A percentile compares a stretch with the other conserved stretches of the same genome.
These are phyloP conservation scores for Powellomyces hirtus DNA, from an alignment of 192 early-diverging fungal genomes.

Conservation along the genomic window DNA sequence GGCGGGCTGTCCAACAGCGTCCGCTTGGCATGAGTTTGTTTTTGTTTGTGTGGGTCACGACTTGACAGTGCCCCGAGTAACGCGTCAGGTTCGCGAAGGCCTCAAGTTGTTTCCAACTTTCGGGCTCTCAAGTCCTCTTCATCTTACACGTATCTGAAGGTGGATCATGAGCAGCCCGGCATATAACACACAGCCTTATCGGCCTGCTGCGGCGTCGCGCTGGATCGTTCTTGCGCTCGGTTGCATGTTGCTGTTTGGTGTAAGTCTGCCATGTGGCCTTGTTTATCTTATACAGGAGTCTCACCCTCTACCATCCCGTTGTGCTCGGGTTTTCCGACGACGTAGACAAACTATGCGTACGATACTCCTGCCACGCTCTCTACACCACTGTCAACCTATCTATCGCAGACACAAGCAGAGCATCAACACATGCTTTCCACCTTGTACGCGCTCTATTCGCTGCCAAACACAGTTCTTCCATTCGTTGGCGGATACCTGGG, in stretches of 20 bases:
- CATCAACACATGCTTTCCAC: constrained; percentile 44
- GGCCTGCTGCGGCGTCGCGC: no score
- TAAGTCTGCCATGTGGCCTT: not conserved
- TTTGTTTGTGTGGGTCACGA: no score
- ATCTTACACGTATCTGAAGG: no score
- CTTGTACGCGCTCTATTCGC: constrained; percentile 56
- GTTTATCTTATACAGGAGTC: not conserved
- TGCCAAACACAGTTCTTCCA: constrained; percentile 63
- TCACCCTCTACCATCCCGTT: not conserved
- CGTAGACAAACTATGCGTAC: constrained; percentile 17
- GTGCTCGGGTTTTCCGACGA: not conserved
- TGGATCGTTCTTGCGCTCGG: not conserved
- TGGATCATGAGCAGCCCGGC: no score
- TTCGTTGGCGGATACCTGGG: constrained; percentile 52
- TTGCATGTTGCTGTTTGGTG: not conserved
- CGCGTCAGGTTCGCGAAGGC: no score
- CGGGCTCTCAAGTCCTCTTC: no score
- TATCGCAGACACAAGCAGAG: constrained; percentile 30
- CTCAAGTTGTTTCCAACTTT: no score
- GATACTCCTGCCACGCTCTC: constrained; percentile 48
- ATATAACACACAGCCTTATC: no score
- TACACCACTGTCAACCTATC: constrained; percentile 30
- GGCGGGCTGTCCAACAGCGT: no score
- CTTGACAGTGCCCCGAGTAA: no score
- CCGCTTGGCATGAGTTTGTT: no score